These are phyloP conservation scores for Botrytis pseudocinerea DNA, from an alignment of 2,329 filamentous ascomycete genomes.

Conservation along the genomic window DNA sequence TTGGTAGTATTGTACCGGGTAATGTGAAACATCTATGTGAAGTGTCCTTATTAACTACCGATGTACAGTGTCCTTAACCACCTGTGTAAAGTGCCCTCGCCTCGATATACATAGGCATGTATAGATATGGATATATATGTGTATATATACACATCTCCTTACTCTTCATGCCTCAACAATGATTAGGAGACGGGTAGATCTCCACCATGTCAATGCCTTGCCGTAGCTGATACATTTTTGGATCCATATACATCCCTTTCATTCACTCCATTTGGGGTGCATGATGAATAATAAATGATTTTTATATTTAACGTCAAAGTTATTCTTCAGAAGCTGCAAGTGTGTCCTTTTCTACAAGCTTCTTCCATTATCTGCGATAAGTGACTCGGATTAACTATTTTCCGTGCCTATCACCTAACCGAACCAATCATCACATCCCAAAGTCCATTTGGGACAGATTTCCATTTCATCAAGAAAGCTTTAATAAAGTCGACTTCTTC, in stretches of 20 bases:
- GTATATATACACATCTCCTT: neutral
- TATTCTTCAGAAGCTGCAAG: slow-evolving; percentile 13
- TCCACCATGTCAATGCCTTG: neutral
- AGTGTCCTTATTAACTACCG: neutral
- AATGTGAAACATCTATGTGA: neutral
- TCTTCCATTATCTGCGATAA: slow-evolving; percentile 8
- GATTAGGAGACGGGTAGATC: neutral
- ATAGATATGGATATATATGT: neutral
- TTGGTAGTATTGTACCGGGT: neutral
- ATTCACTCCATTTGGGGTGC: neutral
- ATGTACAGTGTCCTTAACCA: neutral
- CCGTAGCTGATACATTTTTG: neutral
- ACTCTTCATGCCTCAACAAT: neutral
- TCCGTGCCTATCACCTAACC: slow-evolving; percentile 22
- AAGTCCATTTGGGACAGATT: slow-evolving; percentile 35
- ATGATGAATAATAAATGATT: slow-evolving; percentile 5
- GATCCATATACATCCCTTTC: neutral
- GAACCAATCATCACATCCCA: slow-evolving; percentile 31
- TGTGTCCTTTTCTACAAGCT: slow-evolving; percentile 22
- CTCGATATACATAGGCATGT: neutral
- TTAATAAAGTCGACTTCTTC: slow-evolving; percentile 21
- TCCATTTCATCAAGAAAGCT: slow-evolving; percentile 30
- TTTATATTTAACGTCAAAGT: neutral
- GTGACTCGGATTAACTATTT: slow-evolving; percentile 11
- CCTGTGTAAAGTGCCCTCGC: neutral